Percentiles rank a stretch among this genome's conserved stretches.
Evolutionary conservation across 2,329 filamentous ascomycete genomes (phyloP).

Genomic region (Fusarium illudens): DNA sequence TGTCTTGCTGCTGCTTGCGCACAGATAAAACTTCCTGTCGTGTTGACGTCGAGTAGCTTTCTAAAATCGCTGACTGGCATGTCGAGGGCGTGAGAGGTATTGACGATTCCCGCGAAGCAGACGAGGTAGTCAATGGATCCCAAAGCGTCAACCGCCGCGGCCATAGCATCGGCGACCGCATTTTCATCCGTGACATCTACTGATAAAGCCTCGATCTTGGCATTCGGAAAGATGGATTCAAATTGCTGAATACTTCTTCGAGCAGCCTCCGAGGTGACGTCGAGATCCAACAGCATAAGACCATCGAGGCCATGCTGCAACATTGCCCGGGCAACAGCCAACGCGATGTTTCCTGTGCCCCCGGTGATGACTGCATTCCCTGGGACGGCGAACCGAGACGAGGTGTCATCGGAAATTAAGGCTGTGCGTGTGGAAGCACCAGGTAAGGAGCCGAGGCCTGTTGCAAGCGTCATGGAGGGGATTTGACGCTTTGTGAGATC

Average conservation of each 20-base stretch:
- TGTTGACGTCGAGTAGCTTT: slow-evolving; percentile 74
- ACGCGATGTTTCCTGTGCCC: slow-evolving; percentile 3
- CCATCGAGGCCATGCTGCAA: slow-evolving; percentile 7
- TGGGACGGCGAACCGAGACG: background rate
- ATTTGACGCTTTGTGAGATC: slow-evolving; percentile 20
- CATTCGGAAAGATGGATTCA: background rate
- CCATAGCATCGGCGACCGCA: background rate
- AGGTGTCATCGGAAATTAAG: slow-evolving; percentile 4
- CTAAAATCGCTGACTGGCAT: slow-evolving; percentile 68
- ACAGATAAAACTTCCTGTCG: slow-evolving; percentile 74
- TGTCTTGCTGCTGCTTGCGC: slow-evolving; percentile 68
- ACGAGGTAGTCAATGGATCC: slow-evolving; percentile 7
- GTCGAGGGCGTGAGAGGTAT: slow-evolving; percentile 67
- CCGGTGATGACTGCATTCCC: slow-evolving; percentile 12
- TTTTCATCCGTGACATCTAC: slow-evolving; percentile 16
- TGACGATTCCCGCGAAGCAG: slow-evolving; percentile 61
- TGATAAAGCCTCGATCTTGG: background rate
- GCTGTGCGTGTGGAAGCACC: background rate
- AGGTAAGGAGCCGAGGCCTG: background rate
- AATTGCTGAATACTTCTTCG: background rate
- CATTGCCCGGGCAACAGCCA: slow-evolving; percentile 6
- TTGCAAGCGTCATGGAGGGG: slow-evolving; percentile 16
- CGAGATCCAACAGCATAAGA: slow-evolving; percentile 14
- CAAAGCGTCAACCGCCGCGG: background rate
- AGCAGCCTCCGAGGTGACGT: background rate